phyloP scores from a whole-genome alignment of 2,329 filamentous ascomycete genomes.

The Colletotrichum agaves region DNA sequence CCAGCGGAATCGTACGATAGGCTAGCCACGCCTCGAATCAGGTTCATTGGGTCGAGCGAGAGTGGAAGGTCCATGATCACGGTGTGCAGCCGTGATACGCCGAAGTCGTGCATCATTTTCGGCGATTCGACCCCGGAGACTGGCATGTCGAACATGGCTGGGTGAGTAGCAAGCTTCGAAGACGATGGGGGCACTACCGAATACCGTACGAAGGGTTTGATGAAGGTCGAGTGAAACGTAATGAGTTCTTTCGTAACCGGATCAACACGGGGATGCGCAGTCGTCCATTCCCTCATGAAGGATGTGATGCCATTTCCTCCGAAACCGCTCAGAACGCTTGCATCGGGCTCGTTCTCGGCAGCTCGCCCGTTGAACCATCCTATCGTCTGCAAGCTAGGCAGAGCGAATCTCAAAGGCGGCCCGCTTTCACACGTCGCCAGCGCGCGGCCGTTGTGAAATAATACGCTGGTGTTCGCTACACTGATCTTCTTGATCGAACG shows the following conservation, averaged over 20 bases:
- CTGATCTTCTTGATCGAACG: conserved; percentile 73
- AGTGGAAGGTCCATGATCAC: conserved; percentile 77
- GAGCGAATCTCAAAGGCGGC: conserved; percentile 71
- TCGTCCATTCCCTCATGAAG: conserved; percentile 78
- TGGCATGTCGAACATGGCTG: conserved; percentile 59
- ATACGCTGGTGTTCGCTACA: conserved; percentile 74
- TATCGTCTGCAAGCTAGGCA: conserved; percentile 73
- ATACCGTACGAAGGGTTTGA: conserved; percentile 74
- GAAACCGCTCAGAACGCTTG: conserved; percentile 51
- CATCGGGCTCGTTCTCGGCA: conserved; percentile 60
- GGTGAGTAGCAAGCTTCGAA: neutral
- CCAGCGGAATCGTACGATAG: conserved; percentile 69
- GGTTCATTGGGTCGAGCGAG: conserved; percentile 71
- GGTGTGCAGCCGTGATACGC: conserved; percentile 70
- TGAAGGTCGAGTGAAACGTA: conserved; percentile 74
- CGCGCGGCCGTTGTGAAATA: conserved; percentile 76
- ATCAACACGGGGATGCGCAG: conserved; percentile 75
- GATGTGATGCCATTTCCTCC: conserved; percentile 65
- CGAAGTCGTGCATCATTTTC: conserved; percentile 83
- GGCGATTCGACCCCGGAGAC: conserved; percentile 71
- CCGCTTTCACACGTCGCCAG: conserved; percentile 78
- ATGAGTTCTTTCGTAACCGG: conserved; percentile 72
- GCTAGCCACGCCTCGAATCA: conserved; percentile 64
- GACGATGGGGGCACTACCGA: conserved; percentile 53
- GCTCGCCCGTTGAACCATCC: conserved; percentile 74